These are phyloP conservation scores for Gossypium aridum DNA, from an alignment of 441 rosid species.

Conservation along the genomic window DNA sequence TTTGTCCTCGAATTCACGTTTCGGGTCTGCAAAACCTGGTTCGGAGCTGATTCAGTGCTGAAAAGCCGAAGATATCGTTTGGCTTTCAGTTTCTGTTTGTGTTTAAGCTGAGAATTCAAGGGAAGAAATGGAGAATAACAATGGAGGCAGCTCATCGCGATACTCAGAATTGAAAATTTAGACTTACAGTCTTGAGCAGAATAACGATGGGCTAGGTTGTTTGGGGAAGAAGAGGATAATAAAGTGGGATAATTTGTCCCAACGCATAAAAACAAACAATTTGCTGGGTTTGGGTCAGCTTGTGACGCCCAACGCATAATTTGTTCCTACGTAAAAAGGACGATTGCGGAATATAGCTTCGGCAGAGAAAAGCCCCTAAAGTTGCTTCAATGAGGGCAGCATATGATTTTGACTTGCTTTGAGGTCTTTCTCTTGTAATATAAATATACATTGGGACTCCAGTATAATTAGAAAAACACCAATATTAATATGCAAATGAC, in stretches of 20 bases:
- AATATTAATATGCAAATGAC: too few relatives aligned
- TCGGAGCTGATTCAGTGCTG: not conserved
- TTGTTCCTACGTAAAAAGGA: not conserved
- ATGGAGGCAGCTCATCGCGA: not conserved
- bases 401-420: not conserved
- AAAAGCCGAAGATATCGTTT: not conserved
- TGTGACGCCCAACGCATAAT: not conserved
- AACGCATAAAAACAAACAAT: not conserved
- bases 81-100: not conserved
- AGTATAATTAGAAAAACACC: too few relatives aligned
- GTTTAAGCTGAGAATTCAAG: not conserved
- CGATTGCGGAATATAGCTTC: too few relatives aligned
- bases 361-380: too few relatives aligned
- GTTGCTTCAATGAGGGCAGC: not conserved
- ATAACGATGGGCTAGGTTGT: not conserved
- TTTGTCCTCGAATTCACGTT: not conserved
- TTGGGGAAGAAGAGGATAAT: not conserved
- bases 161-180: not conserved
- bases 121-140: not conserved
- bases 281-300: not conserved
- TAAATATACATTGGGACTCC: not conserved
- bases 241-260: not conserved
- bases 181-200: not conserved
- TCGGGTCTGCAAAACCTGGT: not conserved
- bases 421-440: not conserved